Conservation (phyloP, 1,284 basidiomycete species). For the Tranzscheliella williamsii region DNA sequence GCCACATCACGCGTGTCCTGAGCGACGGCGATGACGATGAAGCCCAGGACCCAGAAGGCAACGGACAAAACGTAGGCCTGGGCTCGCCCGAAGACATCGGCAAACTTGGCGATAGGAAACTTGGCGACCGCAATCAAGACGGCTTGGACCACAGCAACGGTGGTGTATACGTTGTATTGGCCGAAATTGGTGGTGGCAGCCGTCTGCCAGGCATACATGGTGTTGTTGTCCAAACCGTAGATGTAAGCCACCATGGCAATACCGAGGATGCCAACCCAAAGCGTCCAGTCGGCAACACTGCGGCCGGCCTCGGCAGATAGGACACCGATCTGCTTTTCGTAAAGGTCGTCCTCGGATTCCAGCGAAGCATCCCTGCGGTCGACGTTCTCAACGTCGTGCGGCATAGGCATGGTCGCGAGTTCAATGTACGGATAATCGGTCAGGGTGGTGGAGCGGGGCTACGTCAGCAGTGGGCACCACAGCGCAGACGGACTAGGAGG, state of each 20-base stretch:
- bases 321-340: slow-evolving; percentile 49
- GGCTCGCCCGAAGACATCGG: slow-evolving; percentile 58
- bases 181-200: slow-evolving; percentile 30
- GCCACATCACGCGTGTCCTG: slow-evolving; percentile 33
- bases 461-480: too few relatives aligned
- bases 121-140: slow-evolving; percentile 58
- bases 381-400: slow-evolving; percentile 16
- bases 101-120: slow-evolving; percentile 57
- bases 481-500: too few relatives aligned
- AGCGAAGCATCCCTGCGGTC: slow-evolving; percentile 7
- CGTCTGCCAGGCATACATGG: slow-evolving; percentile 41
- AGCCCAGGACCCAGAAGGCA: slow-evolving; percentile 53
- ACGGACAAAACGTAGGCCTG: slow-evolving; percentile 48
- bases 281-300: slow-evolving; percentile 41
- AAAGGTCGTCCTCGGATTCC: slow-evolving; percentile 3
- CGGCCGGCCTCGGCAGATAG: slow-evolving; percentile 44
- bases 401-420: slow-evolving; percentile 14
- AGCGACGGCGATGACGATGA: slow-evolving; percentile 51
- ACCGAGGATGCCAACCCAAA: slow-evolving; percentile 48
- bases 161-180: slow-evolving; percentile 30
- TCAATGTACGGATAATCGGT: neutral
- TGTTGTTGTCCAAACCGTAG: slow-evolving; percentile 52
- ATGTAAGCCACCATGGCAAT: slow-evolving; percentile 49
- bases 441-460: too few relatives aligned
- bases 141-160: slow-evolving; percentile 44